Conservation (phyloP, 306 rosid species). For the Malus domestica region ASM211411v1 NC_041804.1:3648001-3648500, state of each 20-base stretch:
- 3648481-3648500: too few relatives aligned
- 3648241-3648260: too few relatives aligned
- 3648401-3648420: rapidly evolving
- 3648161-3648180: neutral
- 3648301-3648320: too few relatives aligned
- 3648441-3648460: too few relatives aligned
- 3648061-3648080: neutral
- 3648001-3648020: neutral
- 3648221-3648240: neutral
- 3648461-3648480: too few relatives aligned
- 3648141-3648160: neutral
- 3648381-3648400: too few relatives aligned
- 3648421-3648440: too few relatives aligned
- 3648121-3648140: neutral
- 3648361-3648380: too few relatives aligned
- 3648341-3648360: neutral
- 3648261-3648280: neutral
- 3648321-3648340: neutral
- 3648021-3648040: neutral
- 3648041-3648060: neutral
- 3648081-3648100: neutral
- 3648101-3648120: neutral
- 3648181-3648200: too few relatives aligned
- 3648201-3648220: rapidly evolving
- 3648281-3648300: neutral